Base-by-base conservation (phyloP, 179 eudicot genomes). In the Silene vulgaris region DNA sequence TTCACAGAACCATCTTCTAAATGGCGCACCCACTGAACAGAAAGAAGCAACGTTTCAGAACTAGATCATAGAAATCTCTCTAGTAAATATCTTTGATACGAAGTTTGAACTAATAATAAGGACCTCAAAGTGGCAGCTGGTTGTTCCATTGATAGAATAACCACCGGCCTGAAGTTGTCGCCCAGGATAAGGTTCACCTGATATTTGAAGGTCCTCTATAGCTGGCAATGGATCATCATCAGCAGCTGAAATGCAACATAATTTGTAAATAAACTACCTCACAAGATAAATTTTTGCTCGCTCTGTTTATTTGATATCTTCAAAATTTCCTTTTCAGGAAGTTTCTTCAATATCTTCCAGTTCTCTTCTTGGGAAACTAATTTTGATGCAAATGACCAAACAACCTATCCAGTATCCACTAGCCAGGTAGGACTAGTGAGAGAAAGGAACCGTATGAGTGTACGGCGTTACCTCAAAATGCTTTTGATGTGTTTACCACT, bases 111-210 rank as follows among this genome's bases (percentile, higher is more conserved):
- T 65, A 37, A 75, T 23, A 65, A 78, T 73, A 80, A 77, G 65
- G 78, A 93, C 98, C 98, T 94, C 98, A 85, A 94, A 94, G 80
- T 94, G 92, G 73, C 98, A 94, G 82, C 95, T 90, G 52, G 95
- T 92, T 69, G 98, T 94, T 81, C 98, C 98, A 87, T 94, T 89
- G 69, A 85, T 80, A 54, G 98, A 92, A 81, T 78, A 82, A 79
- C 98, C 98, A 73, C 89, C 71, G 35, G 97, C 98, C 84, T 81
- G 88, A 75, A 94, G 93, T 76, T 87, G 88, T 65, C 79, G 86
- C 50, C 98, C 98, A 72, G 98, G 97, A 83, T 81, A 94, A 70
- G 97, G 88, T 57, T 92, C 98, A 76, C 98, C 98, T 70, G 97
- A 84, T 80, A 94, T 94, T 76, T 94, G 98, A 74, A 94, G 96